Conservation (phyloP, 352 stramenopile genomes). For the Pythium pectinolyticum region DNA sequence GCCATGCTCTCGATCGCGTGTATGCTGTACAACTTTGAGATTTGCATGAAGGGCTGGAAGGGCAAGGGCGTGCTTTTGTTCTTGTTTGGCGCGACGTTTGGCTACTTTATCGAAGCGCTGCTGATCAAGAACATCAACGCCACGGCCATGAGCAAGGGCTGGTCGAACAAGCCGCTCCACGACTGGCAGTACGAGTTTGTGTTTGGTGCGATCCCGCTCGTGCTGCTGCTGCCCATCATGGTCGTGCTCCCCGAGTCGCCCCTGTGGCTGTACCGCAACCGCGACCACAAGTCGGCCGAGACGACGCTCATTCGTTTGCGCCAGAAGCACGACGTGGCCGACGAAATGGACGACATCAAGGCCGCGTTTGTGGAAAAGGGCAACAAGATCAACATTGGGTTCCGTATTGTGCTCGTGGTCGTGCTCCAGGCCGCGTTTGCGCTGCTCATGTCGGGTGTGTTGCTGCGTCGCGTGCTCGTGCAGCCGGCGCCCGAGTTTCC, state of each 20-base stretch:
- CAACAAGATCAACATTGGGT: constrained; percentile 60
- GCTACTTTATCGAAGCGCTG: constrained; percentile 77
- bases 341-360: constrained; percentile 72
- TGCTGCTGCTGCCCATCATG: constrained; percentile 55
- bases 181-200: constrained; percentile 84
- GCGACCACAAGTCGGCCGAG: constrained; percentile 69
- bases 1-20: constrained; percentile 77
- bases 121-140: constrained; percentile 74
- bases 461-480: constrained; percentile 67
- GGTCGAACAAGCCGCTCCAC: constrained; percentile 66
- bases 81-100: constrained; percentile 61
- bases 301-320: constrained; percentile 61
- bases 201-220: constrained; percentile 67
- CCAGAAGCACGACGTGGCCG: constrained; percentile 81
- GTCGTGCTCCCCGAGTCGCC: constrained; percentile 78
- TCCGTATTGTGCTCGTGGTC: constrained; percentile 66
- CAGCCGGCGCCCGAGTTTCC: constrained; percentile 39
- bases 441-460: constrained; percentile 64
- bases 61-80: constrained; percentile 88
- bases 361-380: constrained; percentile 69
- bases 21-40: constrained; percentile 87
- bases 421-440: constrained; percentile 66
- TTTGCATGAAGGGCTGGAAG: constrained; percentile 85
- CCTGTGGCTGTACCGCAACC: constrained; percentile 72
- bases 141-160: constrained; percentile 59